Evolutionary conservation across 768 basidiomycete species (phyloP).

Genomic region (Amanita muscaria): DNA sequence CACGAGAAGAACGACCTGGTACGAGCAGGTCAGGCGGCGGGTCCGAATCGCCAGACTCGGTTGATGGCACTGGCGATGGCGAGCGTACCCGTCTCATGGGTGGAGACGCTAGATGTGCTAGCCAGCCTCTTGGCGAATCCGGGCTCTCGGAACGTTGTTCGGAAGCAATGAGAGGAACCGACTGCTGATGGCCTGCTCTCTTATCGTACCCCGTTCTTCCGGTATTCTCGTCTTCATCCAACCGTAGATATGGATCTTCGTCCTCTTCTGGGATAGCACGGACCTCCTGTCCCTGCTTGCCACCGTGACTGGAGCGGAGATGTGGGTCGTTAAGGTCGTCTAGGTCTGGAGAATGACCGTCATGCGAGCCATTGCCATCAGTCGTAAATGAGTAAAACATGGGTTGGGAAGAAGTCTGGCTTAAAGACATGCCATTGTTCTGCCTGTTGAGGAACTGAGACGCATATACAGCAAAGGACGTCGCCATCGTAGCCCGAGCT

Average conservation of each 20-base stretch:
- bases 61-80: conserved; percentile 34
- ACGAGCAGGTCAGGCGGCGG: conserved; percentile 36
- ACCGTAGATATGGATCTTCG: conserved; percentile 69
- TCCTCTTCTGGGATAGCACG: conserved; percentile 36
- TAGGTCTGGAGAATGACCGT: conserved; percentile 42
- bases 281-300: conserved; percentile 22
- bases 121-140: conserved; percentile 48
- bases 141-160: conserved; percentile 25
- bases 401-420: conserved; percentile 60
- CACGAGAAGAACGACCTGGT: conserved; percentile 20
- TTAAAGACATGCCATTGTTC: conserved; percentile 29
- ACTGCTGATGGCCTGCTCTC: conserved; percentile 23
- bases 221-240: conserved; percentile 54
- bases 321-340: conserved; percentile 78
- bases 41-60: conserved; percentile 32
- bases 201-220: conserved; percentile 23
- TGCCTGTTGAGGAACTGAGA: conserved; percentile 71
- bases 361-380: conserved; percentile 48
- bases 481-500: conserved; percentile 33
- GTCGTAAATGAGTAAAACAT: conserved; percentile 87
- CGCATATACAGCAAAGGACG: conserved; percentile 76
- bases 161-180: conserved; percentile 29
- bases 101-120: conserved; percentile 69
- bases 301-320: conserved; percentile 33
- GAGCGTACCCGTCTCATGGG: conserved; percentile 37